Evolutionary conservation across 768 basidiomycete species (phyloP).

Genomic region (Trametes sanguinea): DNA sequence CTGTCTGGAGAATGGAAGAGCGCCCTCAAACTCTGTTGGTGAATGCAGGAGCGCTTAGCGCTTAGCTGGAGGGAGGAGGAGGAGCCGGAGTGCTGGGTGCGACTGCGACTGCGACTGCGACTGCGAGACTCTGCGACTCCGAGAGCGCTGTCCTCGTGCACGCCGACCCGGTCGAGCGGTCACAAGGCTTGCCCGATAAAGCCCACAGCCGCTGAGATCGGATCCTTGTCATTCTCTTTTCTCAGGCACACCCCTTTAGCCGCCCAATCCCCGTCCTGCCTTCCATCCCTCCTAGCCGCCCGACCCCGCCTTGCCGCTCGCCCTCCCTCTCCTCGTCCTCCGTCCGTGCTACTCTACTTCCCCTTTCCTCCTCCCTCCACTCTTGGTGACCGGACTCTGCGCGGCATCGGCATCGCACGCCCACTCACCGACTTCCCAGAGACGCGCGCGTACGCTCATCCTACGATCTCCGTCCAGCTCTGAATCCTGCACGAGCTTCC

Average conservation of each 20-base stretch:
- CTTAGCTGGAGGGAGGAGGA: neutral
- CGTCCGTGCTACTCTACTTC: no score
- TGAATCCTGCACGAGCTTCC: neutral
- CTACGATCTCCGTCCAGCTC: neutral
- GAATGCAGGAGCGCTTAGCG: neutral
- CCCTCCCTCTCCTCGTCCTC: neutral
- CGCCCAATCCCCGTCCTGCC: constrained; percentile 20
- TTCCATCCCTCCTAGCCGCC: neutral
- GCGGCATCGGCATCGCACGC: neutral
- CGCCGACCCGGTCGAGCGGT: constrained; percentile 11
- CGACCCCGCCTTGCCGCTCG: neutral
- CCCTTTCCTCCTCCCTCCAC: neutral
- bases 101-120: no score
- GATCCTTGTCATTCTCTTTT: constrained; percentile 22
- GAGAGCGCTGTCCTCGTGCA: constrained; percentile 17
- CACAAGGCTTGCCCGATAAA: constrained; percentile 25
- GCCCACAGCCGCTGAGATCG: constrained; percentile 29
- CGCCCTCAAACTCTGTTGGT: constrained; percentile 20
- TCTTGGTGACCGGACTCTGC: neutral
- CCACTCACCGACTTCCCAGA: neutral
- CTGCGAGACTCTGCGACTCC: neutral
- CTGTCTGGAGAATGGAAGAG: constrained; percentile 21
- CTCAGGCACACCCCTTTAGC: constrained; percentile 24
- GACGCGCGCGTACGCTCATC: neutral
- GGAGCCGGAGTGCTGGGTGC: no score